Evolutionary conservation across 164 flowering plant genomes (phyloP), one percentile per base, ranked within the genome.

Genomic region (Magnolia sinica): DNA sequence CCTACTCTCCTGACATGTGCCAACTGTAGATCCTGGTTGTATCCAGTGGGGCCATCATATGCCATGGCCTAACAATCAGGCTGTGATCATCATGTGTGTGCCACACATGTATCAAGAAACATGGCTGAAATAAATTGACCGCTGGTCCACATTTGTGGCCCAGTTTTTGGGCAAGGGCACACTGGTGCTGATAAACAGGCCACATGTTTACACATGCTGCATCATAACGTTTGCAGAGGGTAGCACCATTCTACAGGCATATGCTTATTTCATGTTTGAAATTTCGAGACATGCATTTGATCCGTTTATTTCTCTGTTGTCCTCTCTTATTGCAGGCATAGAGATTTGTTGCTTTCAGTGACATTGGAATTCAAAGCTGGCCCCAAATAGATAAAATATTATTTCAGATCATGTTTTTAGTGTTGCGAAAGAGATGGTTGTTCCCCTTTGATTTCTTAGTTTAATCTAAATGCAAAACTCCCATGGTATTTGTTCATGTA

Each of bases 271-370:
- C 23, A 3, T 65, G 13, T 65, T 23, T 18, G 20, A 27, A n/a
- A 22, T 65, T 63, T 22, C 27, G 68, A 65, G 10, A n/a, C 20
- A 37, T 4, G 45, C 45, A 37, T 5, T 37, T 37, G 4, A 5
- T 37, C 7, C 7, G 45, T 7, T 37, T 5, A 37, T 37, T 37
- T 37, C 45, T 37, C 45, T 5, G 45, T 37, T 0, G 7, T 37
- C 45, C 7, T 37, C 45, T 68, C 19, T 49, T 72, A 24, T 72
- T 74, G 70, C 76, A 74, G 76, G 76, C 70, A 16, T 74, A 73
- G 76, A 16, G 74, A 55, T 72, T 10, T 52, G 64, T 29, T 23
- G 37, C 55, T 50, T 5, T 23, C 23, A 10, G 22, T 24, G 64
- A 51, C 58, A 7, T 72, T 27, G 37, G 2, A 64, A 52, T 24